These are phyloP conservation scores for Podila horticola DNA, from an alignment of 192 early-diverging fungal genomes.

Conservation along the genomic window DNA sequence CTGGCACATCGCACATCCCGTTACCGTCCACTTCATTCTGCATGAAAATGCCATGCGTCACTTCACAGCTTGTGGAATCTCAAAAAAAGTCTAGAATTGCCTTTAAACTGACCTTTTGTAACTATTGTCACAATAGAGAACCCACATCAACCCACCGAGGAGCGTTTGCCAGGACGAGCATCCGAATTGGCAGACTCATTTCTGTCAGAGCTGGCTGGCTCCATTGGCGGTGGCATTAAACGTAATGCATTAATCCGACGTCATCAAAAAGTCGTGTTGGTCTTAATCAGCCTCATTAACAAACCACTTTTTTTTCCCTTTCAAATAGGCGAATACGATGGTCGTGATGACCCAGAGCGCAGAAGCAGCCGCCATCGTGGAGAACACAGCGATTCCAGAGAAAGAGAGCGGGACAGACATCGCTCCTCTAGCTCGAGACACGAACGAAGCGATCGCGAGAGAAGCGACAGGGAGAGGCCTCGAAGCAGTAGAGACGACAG, in stretches of 20 bases:
- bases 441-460: slow-evolving; percentile 49
- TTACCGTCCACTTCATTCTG: not conserved
- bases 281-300: not conserved
- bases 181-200: slow-evolving; percentile 49
- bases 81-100: no score
- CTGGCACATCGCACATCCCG: not conserved
- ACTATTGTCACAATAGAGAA: slow-evolving; percentile 16
- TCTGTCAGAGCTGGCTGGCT: slow-evolving; percentile 27
- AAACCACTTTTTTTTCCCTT: not conserved
- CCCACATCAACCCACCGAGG: slow-evolving; percentile 35
- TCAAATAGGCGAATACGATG: slow-evolving; percentile 29
- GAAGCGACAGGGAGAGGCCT: slow-evolving; percentile 22
- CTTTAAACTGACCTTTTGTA: no score
- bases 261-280: not conserved
- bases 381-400: slow-evolving; percentile 50
- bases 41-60: not conserved
- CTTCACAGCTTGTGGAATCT: no score
- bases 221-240: slow-evolving; percentile 19
- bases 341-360: slow-evolving; percentile 39
- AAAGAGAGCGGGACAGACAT: slow-evolving; percentile 60
- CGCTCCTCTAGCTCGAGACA: slow-evolving; percentile 57
- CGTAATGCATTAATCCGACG: slow-evolving; percentile 16
- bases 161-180: slow-evolving; percentile 42
- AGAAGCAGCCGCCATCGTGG: slow-evolving; percentile 46
- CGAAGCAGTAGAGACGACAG: slow-evolving; percentile 39